Conservation (phyloP, 2,329 filamentous ascomycete genomes). For the Talaromyces rugulosus region DNA sequence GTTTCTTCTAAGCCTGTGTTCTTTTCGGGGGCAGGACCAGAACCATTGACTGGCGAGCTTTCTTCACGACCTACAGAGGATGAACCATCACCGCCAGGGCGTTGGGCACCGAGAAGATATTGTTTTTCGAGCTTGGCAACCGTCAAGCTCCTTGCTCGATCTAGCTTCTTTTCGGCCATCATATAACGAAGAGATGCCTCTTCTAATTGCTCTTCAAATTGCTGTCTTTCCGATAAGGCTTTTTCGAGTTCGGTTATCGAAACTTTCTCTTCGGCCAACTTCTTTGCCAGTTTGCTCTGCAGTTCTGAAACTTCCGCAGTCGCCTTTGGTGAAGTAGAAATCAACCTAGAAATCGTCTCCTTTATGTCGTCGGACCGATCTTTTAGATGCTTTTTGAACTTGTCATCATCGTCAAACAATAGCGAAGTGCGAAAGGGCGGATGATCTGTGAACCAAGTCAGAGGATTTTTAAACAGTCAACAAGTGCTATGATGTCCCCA, state of each 20-base stretch:
- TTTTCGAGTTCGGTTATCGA: constrained; percentile 72
- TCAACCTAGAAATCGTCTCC: constrained; percentile 66
- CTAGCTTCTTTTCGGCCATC: constrained; percentile 90
- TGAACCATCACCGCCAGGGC: constrained; percentile 44
- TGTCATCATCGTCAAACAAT: constrained; percentile 51
- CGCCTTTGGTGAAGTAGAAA: constrained; percentile 44
- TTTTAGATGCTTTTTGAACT: constrained; percentile 75
- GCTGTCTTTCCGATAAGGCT: constrained; percentile 72
- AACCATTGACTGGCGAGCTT: constrained; percentile 52
- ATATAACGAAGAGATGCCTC: constrained; percentile 86
- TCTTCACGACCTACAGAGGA: constrained; percentile 49
- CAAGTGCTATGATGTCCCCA: not conserved
- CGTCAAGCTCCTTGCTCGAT: constrained; percentile 80
- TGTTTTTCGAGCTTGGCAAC: constrained; percentile 91
- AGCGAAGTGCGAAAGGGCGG: constrained; percentile 49
- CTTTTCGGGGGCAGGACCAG: constrained; percentile 47
- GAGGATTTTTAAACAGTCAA: not conserved
- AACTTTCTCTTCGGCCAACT: constrained; percentile 79
- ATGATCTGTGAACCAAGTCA: constrained; percentile 15
- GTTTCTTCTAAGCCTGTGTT: constrained; percentile 69
- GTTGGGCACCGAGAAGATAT: constrained; percentile 65
- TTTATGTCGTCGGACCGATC: constrained; percentile 73
- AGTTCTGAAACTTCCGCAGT: constrained; percentile 68
- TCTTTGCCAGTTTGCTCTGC: constrained; percentile 68
- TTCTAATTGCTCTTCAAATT: constrained; percentile 80